Evolutionary conservation across 2,329 filamentous ascomycete genomes (phyloP).

Genomic region (Trichoderma endophyticum): DNA sequence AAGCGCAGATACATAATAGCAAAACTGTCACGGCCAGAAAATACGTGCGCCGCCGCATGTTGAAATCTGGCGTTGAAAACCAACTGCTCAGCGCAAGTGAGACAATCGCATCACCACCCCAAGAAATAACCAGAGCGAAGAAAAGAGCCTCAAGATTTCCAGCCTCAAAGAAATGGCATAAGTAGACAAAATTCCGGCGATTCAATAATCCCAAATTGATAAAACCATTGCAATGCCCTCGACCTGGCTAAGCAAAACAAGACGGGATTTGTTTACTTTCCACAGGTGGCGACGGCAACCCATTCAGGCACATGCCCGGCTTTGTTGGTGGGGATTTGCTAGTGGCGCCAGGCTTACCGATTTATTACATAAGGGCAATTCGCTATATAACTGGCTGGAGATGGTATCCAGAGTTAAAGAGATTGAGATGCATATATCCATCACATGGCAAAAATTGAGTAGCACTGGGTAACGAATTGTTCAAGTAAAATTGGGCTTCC

Average conservation of each 20-base stretch:
- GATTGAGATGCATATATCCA: neutral
- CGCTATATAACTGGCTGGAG: neutral
- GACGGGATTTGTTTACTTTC: slow-evolving; percentile 10
- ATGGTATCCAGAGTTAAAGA: neutral
- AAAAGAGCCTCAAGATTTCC: neutral
- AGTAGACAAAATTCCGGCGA: neutral
- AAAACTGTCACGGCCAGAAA: slow-evolving; percentile 34
- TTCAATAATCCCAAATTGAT: neutral
- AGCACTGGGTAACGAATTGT: neutral
- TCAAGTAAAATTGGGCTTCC: slow-evolving; percentile 6
- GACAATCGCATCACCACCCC: neutral
- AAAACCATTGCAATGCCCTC: neutral
- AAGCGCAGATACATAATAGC: slow-evolving; percentile 39
- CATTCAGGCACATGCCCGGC: neutral
- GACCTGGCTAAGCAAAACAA: neutral
- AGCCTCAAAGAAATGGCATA: neutral
- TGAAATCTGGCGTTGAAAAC: slow-evolving; percentile 4
- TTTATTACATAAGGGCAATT: neutral
- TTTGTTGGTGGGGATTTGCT: neutral
- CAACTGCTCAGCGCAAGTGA: neutral
- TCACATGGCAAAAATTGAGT: neutral
- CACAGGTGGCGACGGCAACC: neutral
- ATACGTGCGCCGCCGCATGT: slow-evolving; percentile 41
- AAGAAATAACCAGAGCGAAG: neutral
- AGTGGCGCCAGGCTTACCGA: neutral